These are phyloP conservation scores for Inga laurina DNA, from an alignment of 306 rosid species.

Conservation along the genomic window DNA sequence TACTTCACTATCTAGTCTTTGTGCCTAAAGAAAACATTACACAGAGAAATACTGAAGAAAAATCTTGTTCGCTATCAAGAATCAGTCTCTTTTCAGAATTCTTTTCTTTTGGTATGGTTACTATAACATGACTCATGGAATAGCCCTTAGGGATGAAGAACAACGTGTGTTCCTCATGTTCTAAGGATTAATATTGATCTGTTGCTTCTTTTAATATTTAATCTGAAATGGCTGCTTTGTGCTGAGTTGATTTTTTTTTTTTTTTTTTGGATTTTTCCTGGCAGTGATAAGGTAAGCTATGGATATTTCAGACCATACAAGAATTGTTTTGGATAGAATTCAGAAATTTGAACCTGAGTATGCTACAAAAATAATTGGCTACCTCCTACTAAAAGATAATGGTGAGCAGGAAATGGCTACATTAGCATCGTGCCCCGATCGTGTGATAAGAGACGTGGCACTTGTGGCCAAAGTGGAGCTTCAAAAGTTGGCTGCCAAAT, in stretches of 20 bases:
- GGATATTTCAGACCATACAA: conserved; percentile 68
- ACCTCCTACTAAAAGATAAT: conserved; percentile 56
- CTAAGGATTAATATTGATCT: neutral
- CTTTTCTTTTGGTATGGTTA: conserved; percentile 3
- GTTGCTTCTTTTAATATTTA: neutral
- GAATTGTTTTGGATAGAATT: conserved; percentile 48
- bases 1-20: neutral
- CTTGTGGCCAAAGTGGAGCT: conserved; percentile 49
- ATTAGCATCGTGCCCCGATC: conserved; percentile 62
- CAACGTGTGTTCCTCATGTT: neutral
- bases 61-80: conserved; percentile 5
- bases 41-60: neutral
- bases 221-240: conserved; percentile 1
- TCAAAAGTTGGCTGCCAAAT: conserved; percentile 31
- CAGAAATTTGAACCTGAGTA: conserved; percentile 63
- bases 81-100: neutral
- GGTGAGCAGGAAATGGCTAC: conserved; percentile 53
- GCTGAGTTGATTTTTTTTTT: neutral
- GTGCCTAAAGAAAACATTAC: neutral
- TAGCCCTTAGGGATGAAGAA: conserved; percentile 12
- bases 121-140: conserved; percentile 4
- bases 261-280: conserved; percentile 5
- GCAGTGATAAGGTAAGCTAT: conserved; percentile 47
- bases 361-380: conserved; percentile 58
- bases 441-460: conserved; percentile 45